A percentile compares a stretch with the other conserved stretches of the same genome.
phyloP scores from a whole-genome alignment of 2,329 filamentous ascomycete species.

The Helotiales sp. region DNA sequence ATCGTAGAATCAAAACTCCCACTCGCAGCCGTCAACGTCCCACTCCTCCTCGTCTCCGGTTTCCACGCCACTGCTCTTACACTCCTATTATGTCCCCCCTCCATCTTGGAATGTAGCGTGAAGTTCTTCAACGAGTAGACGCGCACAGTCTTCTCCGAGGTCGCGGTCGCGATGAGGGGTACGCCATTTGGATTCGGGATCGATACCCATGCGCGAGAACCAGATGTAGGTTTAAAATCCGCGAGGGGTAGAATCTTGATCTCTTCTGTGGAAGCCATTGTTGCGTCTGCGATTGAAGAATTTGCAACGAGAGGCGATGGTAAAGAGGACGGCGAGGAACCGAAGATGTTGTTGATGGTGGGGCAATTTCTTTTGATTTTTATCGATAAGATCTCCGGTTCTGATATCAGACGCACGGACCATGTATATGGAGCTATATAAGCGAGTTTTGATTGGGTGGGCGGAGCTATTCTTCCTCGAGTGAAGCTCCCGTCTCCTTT shows the following conservation, averaged over 20 bases:
- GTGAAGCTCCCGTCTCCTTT: not conserved
- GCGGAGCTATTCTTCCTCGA: not conserved
- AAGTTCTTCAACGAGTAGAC: constrained; percentile 86
- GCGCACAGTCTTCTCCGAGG: constrained; percentile 81
- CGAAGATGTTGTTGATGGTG: not conserved
- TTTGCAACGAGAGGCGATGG: not conserved
- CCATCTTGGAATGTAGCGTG: constrained; percentile 74
- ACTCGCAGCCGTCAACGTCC: constrained; percentile 78
- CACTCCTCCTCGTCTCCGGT: constrained; percentile 59
- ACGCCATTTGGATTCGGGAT: constrained; percentile 76
- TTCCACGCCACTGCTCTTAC: constrained; percentile 90
- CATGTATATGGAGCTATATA: not conserved
- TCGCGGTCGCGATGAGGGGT: constrained; percentile 85
- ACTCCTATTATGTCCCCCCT: constrained; percentile 86
- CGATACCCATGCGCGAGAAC: constrained; percentile 81
- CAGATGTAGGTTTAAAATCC: constrained; percentile 49
- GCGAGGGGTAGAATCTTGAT: constrained; percentile 23
- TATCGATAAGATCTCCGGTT: not conserved
- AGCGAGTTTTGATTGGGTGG: not conserved
- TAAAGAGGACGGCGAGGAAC: not conserved
- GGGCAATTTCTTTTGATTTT: constrained; percentile 4
- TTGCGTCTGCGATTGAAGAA: not conserved
- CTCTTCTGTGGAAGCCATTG: not conserved
- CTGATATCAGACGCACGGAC: constrained; percentile 2
- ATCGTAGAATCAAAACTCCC: constrained; percentile 93